A percentile compares a stretch with the other conserved stretches of the same genome.
These are phyloP conservation scores for Calonectria crousiana DNA, from an alignment of 2,329 filamentous ascomycete genomes.

Conservation along the genomic window DNA sequence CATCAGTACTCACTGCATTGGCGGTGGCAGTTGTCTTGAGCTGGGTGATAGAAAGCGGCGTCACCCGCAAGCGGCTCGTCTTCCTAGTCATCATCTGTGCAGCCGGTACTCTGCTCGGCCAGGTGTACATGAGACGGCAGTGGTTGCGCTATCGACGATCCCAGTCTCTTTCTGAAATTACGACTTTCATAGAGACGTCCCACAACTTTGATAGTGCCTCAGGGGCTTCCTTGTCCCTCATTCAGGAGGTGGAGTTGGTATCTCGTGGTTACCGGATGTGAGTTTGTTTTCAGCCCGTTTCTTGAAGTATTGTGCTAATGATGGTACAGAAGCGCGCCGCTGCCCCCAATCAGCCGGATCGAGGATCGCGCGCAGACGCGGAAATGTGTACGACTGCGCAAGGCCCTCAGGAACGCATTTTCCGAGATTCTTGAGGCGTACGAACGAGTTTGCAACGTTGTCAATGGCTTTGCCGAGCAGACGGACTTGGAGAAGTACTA, in stretches of 20 bases:
- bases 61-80: conserved; percentile 68
- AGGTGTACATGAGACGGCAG: conserved; percentile 81
- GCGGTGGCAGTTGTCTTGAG: conserved; percentile 79
- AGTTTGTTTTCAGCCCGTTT: conserved; percentile 46
- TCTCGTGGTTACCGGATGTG: conserved; percentile 90
- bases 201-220: conserved; percentile 85
- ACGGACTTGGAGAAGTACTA: conserved; percentile 92
- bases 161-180: conserved; percentile 78
- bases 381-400: conserved; percentile 84
- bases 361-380: conserved; percentile 85
- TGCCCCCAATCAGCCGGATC: conserved; percentile 92
- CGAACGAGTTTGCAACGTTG: conserved; percentile 73
- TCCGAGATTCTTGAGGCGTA: conserved; percentile 78
- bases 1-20: conserved; percentile 63
- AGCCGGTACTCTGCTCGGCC: conserved; percentile 67
- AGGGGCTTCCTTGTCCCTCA: conserved; percentile 81
- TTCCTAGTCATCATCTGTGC: conserved; percentile 65
- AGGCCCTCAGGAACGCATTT: conserved; percentile 78
- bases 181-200: conserved; percentile 77
- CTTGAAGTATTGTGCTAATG: conserved; percentile 1
- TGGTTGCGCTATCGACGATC: conserved; percentile 84
- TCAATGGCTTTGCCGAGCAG: conserved; percentile 82
- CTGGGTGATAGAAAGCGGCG: conserved; percentile 71
- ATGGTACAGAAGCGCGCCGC: conserved; percentile 77
- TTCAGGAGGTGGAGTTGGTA: conserved; percentile 96